phyloP scores from a whole-genome alignment of 768 basidiomycete species.

The Podaxis mareebaensis region DNA sequence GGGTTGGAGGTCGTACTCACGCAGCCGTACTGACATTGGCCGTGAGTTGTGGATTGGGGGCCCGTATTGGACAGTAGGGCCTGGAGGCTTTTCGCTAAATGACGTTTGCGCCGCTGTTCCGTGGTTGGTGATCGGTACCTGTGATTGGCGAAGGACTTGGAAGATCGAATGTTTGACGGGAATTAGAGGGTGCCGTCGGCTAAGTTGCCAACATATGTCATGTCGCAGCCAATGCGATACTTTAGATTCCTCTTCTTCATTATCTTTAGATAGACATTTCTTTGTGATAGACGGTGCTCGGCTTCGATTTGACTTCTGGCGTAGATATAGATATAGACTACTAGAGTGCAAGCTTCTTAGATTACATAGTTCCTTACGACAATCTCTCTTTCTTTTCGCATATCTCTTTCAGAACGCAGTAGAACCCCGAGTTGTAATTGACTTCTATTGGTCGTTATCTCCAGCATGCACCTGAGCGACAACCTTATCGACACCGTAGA shows the following conservation, averaged over 20 bases:
- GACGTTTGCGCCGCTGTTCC: neutral
- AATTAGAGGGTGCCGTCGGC: neutral
- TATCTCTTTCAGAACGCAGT: neutral
- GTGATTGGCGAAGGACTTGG: neutral
- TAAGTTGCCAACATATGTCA: neutral
- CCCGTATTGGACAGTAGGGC: neutral
- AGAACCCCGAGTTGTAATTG: neutral
- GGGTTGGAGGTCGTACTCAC: constrained; percentile 31
- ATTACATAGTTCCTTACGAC: neutral
- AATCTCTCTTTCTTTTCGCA: neutral
- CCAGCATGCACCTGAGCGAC: neutral
- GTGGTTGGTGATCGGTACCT: constrained; percentile 5
- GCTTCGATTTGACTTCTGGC: neutral
- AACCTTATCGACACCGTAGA: neutral
- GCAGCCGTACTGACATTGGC: constrained; percentile 14
- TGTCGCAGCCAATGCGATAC: neutral
- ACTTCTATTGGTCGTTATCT: neutral
- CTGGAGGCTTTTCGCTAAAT: neutral
- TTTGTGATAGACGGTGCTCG: neutral
- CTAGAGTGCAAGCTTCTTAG: neutral
- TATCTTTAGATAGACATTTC: neutral
- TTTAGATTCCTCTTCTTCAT: neutral
- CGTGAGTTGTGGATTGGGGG: neutral
- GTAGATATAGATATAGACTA: neutral
- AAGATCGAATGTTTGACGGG: neutral